Base-by-base conservation (phyloP, 805 yeast genomes). In the Wickerhamiella azymoides region DNA sequence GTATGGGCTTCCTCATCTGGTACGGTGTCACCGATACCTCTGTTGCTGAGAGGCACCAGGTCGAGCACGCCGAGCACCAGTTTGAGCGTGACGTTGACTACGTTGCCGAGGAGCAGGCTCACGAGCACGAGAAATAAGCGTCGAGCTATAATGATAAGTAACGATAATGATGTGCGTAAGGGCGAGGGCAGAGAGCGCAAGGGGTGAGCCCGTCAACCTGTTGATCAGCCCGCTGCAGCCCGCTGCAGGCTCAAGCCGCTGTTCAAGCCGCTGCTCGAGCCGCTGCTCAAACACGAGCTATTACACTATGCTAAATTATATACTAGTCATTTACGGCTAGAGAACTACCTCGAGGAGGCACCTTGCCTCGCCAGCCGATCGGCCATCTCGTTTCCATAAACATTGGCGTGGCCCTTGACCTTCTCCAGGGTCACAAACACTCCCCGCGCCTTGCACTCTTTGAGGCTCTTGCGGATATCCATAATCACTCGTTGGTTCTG, bases 1-100 rank as follows among this genome's bases (percentile, higher is more conserved):
- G 98, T 64, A 67, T 88, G 65, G 69, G 67, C 47, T 72, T 80
- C 54, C 84, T 92, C 58, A 73, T 81, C 41, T 57, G 78, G 62
- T 92, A 89, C 65, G 98, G 98, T 67, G 64, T 83, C 69, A 71
- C 85, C 58, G 97, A 88, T 54, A 41, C 44, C 38, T 21, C 44
- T 14, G 44, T 41, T 33, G 44, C 33, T 14, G 44, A 41, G 44
- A 9, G 4, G n/a, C 37, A 33, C 44, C 44, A 41, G 38, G 44
- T 41, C 9, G 21, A 21, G 39, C 38, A 24, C 26, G 44, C 44
- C 44, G 44, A 32, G 36, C 44, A 24, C 32, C 24, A 24, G 9
- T 41, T n/a, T 25, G 44, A 24, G 38, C 38, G 35, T 17, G 44
- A 41, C 24, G 38, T 41, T 16, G 38, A 33, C 19, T 36, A 28